These are phyloP conservation scores for Martiniozyma asiatica DNA, from an alignment of 1,139 yeast species.

Conservation along the genomic window DNA sequence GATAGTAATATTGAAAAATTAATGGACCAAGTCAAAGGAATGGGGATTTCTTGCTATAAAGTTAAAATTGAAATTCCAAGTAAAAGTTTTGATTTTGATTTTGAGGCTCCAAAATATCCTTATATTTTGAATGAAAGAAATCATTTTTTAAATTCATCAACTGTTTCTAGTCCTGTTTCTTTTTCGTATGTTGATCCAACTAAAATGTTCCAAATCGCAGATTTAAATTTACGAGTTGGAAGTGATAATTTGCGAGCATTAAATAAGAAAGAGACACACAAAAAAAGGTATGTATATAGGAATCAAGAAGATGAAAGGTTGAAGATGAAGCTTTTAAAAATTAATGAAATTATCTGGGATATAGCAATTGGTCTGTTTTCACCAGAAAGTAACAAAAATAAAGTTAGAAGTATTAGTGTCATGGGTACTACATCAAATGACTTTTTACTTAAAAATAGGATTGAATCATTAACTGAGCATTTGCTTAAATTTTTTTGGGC, in stretches of 20 bases:
- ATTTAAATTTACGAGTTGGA: constrained; percentile 15
- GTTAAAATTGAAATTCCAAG: constrained; percentile 17
- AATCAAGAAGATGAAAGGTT: constrained; percentile 1
- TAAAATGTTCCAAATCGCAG: constrained; percentile 18
- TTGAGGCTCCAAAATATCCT: constrained; percentile 9
- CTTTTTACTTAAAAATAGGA: constrained; percentile 11
- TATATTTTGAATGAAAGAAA: constrained; percentile 5
- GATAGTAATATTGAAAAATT: constrained; percentile 17
- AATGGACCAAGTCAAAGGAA: constrained; percentile 11
- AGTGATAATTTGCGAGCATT: constrained; percentile 8
- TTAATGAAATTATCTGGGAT: constrained; percentile 16
- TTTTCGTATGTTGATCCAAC: constrained; percentile 18
- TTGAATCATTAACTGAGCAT: constrained; percentile 19
- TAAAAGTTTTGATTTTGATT: constrained; percentile 3
- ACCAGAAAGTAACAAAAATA: too few species aligned
- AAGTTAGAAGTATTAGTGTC: neutral
- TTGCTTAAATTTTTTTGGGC: constrained; percentile 20
- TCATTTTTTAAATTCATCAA: neutral
- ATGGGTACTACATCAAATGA: constrained; percentile 3
- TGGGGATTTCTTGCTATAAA: constrained; percentile 18
- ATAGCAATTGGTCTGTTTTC: constrained; percentile 11
- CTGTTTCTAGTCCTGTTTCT: constrained; percentile 12
- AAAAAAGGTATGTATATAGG: neutral
- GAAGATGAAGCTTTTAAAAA: constrained; percentile 10
- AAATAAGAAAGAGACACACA: constrained; percentile 2